Conservation (phyloP, 805 yeast species). For the Yarrowia sp. region DNA sequence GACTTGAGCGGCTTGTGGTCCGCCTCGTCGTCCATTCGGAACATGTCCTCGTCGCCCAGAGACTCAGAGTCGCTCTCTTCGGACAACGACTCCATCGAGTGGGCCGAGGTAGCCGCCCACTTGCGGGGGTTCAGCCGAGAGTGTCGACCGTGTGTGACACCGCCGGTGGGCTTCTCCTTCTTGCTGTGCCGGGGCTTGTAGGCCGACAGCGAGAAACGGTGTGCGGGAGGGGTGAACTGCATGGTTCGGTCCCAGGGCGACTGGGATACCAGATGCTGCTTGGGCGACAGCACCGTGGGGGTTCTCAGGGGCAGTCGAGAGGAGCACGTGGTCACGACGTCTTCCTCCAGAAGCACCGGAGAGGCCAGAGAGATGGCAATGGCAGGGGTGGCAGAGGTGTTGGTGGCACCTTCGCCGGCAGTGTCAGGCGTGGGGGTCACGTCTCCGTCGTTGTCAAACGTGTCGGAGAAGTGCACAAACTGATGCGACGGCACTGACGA, state of each 20-base stretch:
- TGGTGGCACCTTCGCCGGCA: neutral
- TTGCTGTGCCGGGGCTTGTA: slow-evolving; percentile 14
- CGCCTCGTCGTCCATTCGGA: slow-evolving; percentile 36
- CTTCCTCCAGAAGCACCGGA: slow-evolving; percentile 36
- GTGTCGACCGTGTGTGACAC: neutral
- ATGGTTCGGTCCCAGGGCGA: slow-evolving; percentile 46
- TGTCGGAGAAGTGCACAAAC: slow-evolving; percentile 25
- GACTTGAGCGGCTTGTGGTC: neutral
- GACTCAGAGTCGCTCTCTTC: slow-evolving; percentile 31
- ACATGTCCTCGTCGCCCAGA: slow-evolving; percentile 36
- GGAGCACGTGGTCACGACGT: slow-evolving; percentile 45
- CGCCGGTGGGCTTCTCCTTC: slow-evolving; percentile 1
- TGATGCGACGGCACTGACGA: slow-evolving; percentile 35
- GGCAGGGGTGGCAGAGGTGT: slow-evolving; percentile 9
- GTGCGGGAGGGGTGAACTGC: slow-evolving; percentile 48
- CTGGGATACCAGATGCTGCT: slow-evolving; percentile 28
- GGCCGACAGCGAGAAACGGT: slow-evolving; percentile 26
- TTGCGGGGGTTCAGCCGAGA: slow-evolving; percentile 30
- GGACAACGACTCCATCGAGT: slow-evolving; percentile 30
- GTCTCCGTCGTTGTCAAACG: slow-evolving; percentile 27
- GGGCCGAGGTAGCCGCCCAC: slow-evolving; percentile 25
- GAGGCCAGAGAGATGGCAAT: slow-evolving; percentile 33
- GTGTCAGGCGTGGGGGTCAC: slow-evolving; percentile 27
- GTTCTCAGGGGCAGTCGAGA: slow-evolving; percentile 49
- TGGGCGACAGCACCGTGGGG: slow-evolving; percentile 45